These are phyloP conservation scores for Lentinula aciculospora DNA, from an alignment of 768 basidiomycete genomes.

Conservation along the genomic window DNA sequence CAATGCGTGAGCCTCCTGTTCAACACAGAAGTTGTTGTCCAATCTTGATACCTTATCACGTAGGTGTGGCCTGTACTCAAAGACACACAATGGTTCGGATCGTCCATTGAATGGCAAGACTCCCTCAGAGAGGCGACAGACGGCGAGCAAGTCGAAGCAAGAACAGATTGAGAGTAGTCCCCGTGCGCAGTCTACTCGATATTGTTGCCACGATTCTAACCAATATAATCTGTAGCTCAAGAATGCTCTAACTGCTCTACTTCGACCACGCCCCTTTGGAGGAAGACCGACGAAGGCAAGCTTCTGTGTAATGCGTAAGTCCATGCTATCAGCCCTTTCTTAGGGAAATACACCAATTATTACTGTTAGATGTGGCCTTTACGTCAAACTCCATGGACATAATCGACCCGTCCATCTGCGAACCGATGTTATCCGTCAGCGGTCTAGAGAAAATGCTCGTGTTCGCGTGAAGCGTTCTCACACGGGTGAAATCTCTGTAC, in stretches of 20 bases:
- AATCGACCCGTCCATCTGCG: slow-evolving; percentile 6
- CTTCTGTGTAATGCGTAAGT: slow-evolving; percentile 8
- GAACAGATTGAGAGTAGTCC: slow-evolving; percentile 4
- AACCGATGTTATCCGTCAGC: slow-evolving; percentile 7
- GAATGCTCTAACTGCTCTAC: slow-evolving; percentile 7
- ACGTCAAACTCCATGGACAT: slow-evolving; percentile 8
- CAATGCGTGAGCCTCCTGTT: slow-evolving; percentile 2
- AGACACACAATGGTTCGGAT: slow-evolving; percentile 9
- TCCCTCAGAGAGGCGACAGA: slow-evolving; percentile 6
- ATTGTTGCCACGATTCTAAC: background rate
- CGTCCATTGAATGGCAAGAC: slow-evolving; percentile 8
- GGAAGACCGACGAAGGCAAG: slow-evolving; percentile 8
- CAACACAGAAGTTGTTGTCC: background rate
- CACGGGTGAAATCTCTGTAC: background rate
- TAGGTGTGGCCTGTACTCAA: slow-evolving; percentile 7
- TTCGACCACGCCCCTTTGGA: slow-evolving; percentile 6
- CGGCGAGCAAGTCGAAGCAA: slow-evolving; percentile 7
- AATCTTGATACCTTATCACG: background rate
- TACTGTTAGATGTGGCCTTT: slow-evolving; percentile 6
- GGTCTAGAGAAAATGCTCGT: slow-evolving; percentile 6
- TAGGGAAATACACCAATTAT: background rate
- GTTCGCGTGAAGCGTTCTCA: slow-evolving; percentile 2
- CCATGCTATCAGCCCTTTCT: background rate
- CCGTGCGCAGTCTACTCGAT: background rate
- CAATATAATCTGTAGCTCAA: background rate